These are phyloP conservation scores for Monosporozyma yasuniensis DNA, from an alignment of 805 yeast genomes.

Conservation along the genomic window DNA sequence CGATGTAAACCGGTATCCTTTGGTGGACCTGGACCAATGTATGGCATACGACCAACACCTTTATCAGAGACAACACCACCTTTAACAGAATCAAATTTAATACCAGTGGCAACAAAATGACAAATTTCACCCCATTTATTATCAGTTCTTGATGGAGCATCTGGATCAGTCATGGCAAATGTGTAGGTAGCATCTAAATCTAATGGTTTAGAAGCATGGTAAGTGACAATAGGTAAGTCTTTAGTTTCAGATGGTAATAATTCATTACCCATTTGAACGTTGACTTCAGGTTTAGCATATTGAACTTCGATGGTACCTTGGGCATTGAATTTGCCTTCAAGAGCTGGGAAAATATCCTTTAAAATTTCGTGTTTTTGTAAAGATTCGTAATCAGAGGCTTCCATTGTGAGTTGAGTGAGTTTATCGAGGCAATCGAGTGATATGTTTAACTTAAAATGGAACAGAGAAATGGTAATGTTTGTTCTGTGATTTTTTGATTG, in stretches of 20 bases:
- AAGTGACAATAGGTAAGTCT: conserved; percentile 62
- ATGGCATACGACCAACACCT: conserved; percentile 40
- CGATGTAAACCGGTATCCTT: conserved; percentile 72
- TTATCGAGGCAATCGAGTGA: too few relatives aligned
- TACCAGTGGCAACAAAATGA: conserved; percentile 54
- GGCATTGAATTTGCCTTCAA: conserved; percentile 12
- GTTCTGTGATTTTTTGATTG: background rate
- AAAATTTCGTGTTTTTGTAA: conserved; percentile 22
- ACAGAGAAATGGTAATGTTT: background rate
- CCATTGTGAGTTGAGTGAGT: background rate
- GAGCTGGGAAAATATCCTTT: conserved; percentile 17
- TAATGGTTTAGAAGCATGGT: conserved; percentile 39
- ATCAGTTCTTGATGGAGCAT: conserved; percentile 73
- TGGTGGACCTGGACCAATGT: conserved; percentile 80
- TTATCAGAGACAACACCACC: conserved; percentile 10
- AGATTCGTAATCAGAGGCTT: conserved; percentile 12
- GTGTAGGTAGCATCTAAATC: conserved; percentile 37
- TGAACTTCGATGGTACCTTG: conserved; percentile 24
- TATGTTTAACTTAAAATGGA: too few relatives aligned
- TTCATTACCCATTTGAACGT: conserved; percentile 72
- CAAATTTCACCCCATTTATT: conserved; percentile 74
- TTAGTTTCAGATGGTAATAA: conserved; percentile 50
- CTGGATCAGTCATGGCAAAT: conserved; percentile 79
- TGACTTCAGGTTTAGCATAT: conserved; percentile 14
- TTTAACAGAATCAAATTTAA: conserved; percentile 31